phyloP scores from a whole-genome alignment of 2,329 filamentous ascomycete species.

The Verticillium longisporum region DNA sequence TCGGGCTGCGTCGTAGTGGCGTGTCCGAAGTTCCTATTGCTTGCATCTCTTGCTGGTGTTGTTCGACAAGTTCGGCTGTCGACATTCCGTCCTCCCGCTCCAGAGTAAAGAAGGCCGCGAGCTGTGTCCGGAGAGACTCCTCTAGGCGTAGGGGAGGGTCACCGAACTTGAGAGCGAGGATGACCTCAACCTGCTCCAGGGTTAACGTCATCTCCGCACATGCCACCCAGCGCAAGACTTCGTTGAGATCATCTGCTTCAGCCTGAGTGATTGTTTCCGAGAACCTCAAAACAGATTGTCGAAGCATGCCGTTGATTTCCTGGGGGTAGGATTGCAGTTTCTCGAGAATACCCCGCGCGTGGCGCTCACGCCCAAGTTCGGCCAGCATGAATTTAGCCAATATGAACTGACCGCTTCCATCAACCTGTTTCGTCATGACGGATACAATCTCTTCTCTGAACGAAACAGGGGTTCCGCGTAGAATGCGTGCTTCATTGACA shows the following conservation, averaged over 20 bases:
- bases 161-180: constrained; percentile 33
- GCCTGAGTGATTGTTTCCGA: constrained; percentile 29
- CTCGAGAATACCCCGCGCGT: constrained; percentile 35
- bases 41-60: constrained; percentile 20
- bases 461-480: constrained; percentile 22
- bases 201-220: constrained; percentile 35
- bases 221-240: constrained; percentile 37
- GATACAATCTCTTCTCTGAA: constrained; percentile 30
- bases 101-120: constrained; percentile 38
- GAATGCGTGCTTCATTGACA: constrained; percentile 28
- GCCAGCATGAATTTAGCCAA: constrained; percentile 43
- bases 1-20: constrained; percentile 14
- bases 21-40: neutral
- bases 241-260: constrained; percentile 35
- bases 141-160: constrained; percentile 32
- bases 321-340: constrained; percentile 36
- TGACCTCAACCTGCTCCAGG: constrained; percentile 35
- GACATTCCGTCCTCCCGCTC: constrained; percentile 35
- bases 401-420: constrained; percentile 35
- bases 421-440: constrained; percentile 31
- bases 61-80: constrained; percentile 31
- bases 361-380: constrained; percentile 37
- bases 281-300: constrained; percentile 32
- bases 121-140: constrained; percentile 35
- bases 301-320: constrained; percentile 34